Evolutionary conservation across 495 filamentous ascomycete species (phyloP).

Genomic region (Podospora australis): DNA sequence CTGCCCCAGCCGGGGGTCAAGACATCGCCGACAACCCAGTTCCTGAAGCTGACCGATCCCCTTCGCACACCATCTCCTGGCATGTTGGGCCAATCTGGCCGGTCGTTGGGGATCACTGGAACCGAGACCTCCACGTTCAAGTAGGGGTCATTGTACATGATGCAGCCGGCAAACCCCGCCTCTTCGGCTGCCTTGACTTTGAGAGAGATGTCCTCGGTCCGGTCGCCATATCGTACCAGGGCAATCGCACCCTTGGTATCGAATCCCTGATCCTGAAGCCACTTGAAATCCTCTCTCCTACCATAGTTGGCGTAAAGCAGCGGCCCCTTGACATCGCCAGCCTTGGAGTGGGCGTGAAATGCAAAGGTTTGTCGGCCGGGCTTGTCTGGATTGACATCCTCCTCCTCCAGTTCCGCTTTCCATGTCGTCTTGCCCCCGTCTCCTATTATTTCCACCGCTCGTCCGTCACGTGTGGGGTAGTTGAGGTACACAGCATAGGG

Average conservation of each 20-base stretch:
- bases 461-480: conserved; percentile 70
- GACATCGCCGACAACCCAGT: conserved; percentile 79
- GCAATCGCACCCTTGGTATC: conserved; percentile 73
- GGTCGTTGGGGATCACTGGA: conserved; percentile 65
- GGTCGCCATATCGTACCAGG: conserved; percentile 73
- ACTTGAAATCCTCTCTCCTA: conserved; percentile 71
- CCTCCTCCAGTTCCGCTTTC: conserved; percentile 83
- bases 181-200: conserved; percentile 88
- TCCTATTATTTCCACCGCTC: conserved; percentile 71
- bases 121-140: too few species aligned
- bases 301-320: conserved; percentile 93
- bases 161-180: conserved; percentile 74
- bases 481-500: conserved; percentile 86
- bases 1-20: conserved; percentile 84
- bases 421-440: conserved; percentile 60
- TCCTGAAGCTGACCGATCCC: conserved; percentile 76
- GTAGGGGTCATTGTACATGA: conserved; percentile 88
- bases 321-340: conserved; percentile 86
- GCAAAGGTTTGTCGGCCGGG: conserved; percentile 56
- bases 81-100: conserved; percentile 64
- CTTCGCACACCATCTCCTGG: conserved; percentile 75
- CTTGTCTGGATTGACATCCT: conserved; percentile 45
- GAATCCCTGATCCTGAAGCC: conserved; percentile 62
- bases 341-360: conserved; percentile 86
- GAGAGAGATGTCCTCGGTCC: conserved; percentile 61